Conservation (phyloP, 352 stramenopile species). For the Phytophthora lateralis region DNA sequence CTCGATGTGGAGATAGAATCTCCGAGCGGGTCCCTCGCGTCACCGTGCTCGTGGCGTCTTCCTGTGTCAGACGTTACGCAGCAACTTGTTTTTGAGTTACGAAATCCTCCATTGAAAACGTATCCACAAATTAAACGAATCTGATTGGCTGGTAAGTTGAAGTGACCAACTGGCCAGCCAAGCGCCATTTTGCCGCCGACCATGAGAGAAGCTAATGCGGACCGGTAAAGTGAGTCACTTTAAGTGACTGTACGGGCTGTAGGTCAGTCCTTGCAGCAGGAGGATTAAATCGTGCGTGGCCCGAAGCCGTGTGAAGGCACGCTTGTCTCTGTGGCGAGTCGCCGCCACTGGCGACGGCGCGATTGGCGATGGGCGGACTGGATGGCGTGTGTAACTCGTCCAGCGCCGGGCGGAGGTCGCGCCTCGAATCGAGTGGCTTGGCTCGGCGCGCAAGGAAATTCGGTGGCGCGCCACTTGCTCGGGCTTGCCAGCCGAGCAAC, state of each 20-base stretch:
- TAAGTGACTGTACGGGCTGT: no score
- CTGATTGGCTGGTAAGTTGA: constrained; percentile 19
- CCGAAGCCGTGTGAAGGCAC: no score
- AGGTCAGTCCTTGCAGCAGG: not conserved
- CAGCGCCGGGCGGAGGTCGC: constrained; percentile 6
- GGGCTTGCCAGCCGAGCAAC: not conserved
- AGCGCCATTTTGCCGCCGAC: no score
- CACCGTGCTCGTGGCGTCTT: no score
- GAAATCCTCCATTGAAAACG: no score
- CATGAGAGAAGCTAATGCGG: no score
- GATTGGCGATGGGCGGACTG: constrained; percentile 21
- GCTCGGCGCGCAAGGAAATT: constrained; percentile 8
- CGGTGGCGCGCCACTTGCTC: constrained; percentile 9
- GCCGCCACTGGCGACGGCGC: no score
- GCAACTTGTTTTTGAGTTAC: no score
- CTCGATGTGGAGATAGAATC: no score
- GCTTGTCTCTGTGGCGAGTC: constrained; percentile 16
- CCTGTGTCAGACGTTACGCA: no score
- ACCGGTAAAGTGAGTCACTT: no score
- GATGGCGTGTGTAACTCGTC: constrained; percentile 7
- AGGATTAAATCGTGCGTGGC: not conserved
- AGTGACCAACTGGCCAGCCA: not conserved
- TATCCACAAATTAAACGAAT: not conserved
- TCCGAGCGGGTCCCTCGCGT: no score
- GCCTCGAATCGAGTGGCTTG: constrained; percentile 7